Base-by-base conservation (phyloP, 495 filamentous ascomycete species). In the Hypoxylon fragiforme region DNA sequence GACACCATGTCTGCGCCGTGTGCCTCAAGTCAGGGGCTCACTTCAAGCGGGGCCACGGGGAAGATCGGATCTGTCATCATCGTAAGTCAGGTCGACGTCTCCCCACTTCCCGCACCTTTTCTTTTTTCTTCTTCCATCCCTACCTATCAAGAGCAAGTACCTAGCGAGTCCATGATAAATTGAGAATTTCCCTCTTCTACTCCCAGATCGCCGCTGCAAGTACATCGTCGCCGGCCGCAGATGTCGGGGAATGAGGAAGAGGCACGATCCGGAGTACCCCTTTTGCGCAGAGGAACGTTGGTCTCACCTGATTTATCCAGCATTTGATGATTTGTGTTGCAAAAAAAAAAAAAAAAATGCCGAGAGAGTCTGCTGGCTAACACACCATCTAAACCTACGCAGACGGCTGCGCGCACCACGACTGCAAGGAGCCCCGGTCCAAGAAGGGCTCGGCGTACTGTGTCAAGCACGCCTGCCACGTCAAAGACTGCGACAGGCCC, bases 11-110 rank as follows among this genome's bases (percentile, higher is more conserved):
- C 20, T 62, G 59, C 21, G 5, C 35, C 4, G 47, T 21, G 3
- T 52, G 53, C 7, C 24, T 46, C 21, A 53, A 45, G 39, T 18
- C 24, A 4, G 52, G 41, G 41, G 36, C 46, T 6, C 42, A 31
- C n/a, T 15, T 36, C 12, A 56, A 52, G 46, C 57, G 57, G 3
- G 57, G 57, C 2, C 51, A 61, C 9, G 57, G 57, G n/a, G 46
- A 56, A 31, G 51, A 61, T n/a, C 42, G 46, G 36, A 51, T 56
- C 9, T 59, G 54, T 13, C 49, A 44, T 37, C 50, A 54, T 18
- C 53, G 59, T 53, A 35, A 57, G 53, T 58, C 13, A 5, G 5
- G 1, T 6, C 22, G 16, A 32, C 6, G 8, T 3, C 12, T 7
- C 30, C 19, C 0, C 7, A 22, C 8, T 16, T 18, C 18, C 3